Conservation (phyloP, 1,139 yeast genomes). For the Ogataea hybrid region DNA sequence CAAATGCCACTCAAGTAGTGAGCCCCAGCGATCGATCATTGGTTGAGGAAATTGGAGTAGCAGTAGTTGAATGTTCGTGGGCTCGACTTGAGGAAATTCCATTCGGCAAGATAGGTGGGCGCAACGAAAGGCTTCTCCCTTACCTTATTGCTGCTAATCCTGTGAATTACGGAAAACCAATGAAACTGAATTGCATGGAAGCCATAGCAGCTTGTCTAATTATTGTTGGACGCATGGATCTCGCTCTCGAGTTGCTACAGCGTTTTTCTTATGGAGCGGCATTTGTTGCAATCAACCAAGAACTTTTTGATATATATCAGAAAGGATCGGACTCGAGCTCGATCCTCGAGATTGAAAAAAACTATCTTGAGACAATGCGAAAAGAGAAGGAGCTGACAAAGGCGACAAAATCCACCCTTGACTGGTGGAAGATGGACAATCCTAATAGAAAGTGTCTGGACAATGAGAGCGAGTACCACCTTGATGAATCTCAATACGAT, state of each 20-base stretch:
- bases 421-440: slow-evolving; percentile 79
- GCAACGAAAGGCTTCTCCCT: slow-evolving; percentile 81
- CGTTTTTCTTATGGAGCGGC: slow-evolving; percentile 94
- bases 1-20: slow-evolving; percentile 87
- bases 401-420: slow-evolving; percentile 48
- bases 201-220: slow-evolving; percentile 98
- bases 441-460: slow-evolving; percentile 46
- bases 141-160: slow-evolving; percentile 96
- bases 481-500: neutral
- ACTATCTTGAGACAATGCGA: slow-evolving; percentile 69
- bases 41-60: slow-evolving; percentile 82
- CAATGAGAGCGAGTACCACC: neutral
- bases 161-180: slow-evolving; percentile 94
- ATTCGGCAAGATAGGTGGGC: slow-evolving; percentile 87
- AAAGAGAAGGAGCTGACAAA: slow-evolving; percentile 67
- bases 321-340: slow-evolving; percentile 80
- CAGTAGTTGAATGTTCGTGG: slow-evolving; percentile 99
- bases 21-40: slow-evolving; percentile 83
- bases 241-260: slow-evolving; percentile 76
- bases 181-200: slow-evolving; percentile 95
- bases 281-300: slow-evolving; percentile 79
- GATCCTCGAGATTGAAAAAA: slow-evolving; percentile 69
- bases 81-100: slow-evolving; percentile 96
- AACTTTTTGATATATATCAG: slow-evolving; percentile 70
- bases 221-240: slow-evolving; percentile 85